Base-by-base conservation (phyloP, 1,284 basidiomycete species). In the Ganoderma meredithae region DNA sequence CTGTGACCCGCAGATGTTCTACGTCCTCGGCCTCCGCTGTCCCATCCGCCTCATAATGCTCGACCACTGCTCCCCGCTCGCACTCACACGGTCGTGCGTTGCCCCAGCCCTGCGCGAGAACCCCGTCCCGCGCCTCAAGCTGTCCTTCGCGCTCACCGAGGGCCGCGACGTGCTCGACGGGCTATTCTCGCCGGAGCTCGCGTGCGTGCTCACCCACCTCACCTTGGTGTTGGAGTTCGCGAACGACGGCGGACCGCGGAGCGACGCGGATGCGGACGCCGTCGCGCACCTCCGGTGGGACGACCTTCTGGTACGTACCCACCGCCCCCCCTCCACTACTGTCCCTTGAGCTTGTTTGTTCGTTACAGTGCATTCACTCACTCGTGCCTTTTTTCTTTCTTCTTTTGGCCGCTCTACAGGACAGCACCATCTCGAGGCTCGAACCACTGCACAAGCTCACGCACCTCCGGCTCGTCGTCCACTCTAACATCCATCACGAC, bases 381-480 rank as follows among this genome's bases (percentile, higher is more conserved):
- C 27, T 1, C 3, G 36, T 6, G 36, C 7, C 36, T 36, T 1
- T 6, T 1, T 36, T 9, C 1, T 36, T 9, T 36, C 1, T 9
- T 6, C 6, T 36, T 36, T 36, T 36, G 13, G 25, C 3, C 1
- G 2, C 9, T 49, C 47, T 13, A 5, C n/a, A 49, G 47, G 13
- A 49, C 22, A 25, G 7, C 10, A 2, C 33, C 13, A 2, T 33
- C 12, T 0, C 53, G 6, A 7, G 27, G 25, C 27, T 55, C 7
- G 15, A 13, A 7, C 25, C 27, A 1, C 31, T 55, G 15, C 53
- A n/a, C 13, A 33, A 17, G 13, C 27, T 55, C 53, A 33, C 53
- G 4, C 53, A 55, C 53, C 53, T 55, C 27, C 53, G 53, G n/a
- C 6, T 55, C 53, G 31, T 55, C 31, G 31, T 55, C 53, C 53